These are phyloP conservation scores for Kazachstania bromeliacearum DNA, from an alignment of 805 yeast genomes.

Conservation along the genomic window DNA sequence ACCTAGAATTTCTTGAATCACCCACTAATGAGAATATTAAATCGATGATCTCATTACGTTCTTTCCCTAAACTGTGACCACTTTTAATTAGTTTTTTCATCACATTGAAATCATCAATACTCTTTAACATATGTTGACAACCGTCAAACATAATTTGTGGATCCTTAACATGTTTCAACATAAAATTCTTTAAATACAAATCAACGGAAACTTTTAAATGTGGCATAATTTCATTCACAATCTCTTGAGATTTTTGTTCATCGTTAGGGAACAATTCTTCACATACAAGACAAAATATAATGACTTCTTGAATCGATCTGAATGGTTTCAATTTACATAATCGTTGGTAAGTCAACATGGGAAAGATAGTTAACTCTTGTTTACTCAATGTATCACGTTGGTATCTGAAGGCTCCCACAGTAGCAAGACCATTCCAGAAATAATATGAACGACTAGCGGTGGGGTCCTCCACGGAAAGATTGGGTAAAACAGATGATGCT, in stretches of 20 bases:
- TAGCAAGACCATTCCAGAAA: slow-evolving; percentile 49
- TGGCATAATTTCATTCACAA: slow-evolving; percentile 30
- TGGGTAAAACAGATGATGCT: slow-evolving; percentile 35
- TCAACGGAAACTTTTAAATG: slow-evolving; percentile 33
- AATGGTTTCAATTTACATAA: slow-evolving; percentile 45
- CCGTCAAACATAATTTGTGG: slow-evolving; percentile 38
- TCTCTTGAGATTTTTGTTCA: slow-evolving; percentile 29
- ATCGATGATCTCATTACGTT: slow-evolving; percentile 31
- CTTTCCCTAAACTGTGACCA: slow-evolving; percentile 48
- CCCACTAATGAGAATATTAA: slow-evolving; percentile 23
- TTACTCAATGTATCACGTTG: slow-evolving; percentile 30
- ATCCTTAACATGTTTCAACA: slow-evolving; percentile 39
- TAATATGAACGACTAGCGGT: slow-evolving; percentile 29
- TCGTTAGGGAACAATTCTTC: slow-evolving; percentile 23
- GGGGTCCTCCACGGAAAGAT: slow-evolving; percentile 13
- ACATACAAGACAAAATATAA: slow-evolving; percentile 45
- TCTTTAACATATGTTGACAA: slow-evolving; percentile 39
- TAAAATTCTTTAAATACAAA: slow-evolving; percentile 52
- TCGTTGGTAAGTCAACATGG: slow-evolving; percentile 51
- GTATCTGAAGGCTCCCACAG: slow-evolving; percentile 34
- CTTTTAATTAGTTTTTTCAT: slow-evolving; percentile 33
- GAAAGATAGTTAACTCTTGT: slow-evolving; percentile 43
- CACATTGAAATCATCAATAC: slow-evolving; percentile 58
- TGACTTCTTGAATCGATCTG: slow-evolving; percentile 54
- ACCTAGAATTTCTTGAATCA: slow-evolving; percentile 44